Evolutionary conservation across 306 rosid species (phyloP).

Genomic region (Lathyrus sativus): DNA sequence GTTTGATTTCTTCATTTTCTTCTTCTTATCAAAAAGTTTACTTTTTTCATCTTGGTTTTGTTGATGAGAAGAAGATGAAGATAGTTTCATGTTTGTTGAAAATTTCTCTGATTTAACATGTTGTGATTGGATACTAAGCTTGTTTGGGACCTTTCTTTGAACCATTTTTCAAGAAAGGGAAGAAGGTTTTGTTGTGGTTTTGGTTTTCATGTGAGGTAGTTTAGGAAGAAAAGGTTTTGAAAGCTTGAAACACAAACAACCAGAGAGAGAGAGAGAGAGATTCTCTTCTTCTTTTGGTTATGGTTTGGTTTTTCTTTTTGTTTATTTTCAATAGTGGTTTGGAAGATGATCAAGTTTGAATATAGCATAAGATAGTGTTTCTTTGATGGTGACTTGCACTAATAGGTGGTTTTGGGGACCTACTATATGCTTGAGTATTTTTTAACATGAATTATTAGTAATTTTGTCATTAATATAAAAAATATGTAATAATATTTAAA

Average conservation of each 20-base stretch:
- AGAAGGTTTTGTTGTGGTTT: slow-evolving; percentile 47
- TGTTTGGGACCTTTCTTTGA: slow-evolving; percentile 65
- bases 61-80: slow-evolving; percentile 44
- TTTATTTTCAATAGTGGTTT: slow-evolving; percentile 42
- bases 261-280: slow-evolving; percentile 39
- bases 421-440: slow-evolving; percentile 29
- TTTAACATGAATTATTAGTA: slow-evolving; percentile 38
- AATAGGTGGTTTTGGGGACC: slow-evolving; percentile 40
- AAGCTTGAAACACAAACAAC: slow-evolving; percentile 57
- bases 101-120: slow-evolving; percentile 58
- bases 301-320: slow-evolving; percentile 47
- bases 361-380: slow-evolving; percentile 41
- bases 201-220: slow-evolving; percentile 30
- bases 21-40: slow-evolving; percentile 79
- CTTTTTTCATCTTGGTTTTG: slow-evolving; percentile 60
- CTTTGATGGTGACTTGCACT: slow-evolving; percentile 60
- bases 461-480: not conserved
- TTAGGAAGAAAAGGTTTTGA: slow-evolving; percentile 36
- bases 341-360: slow-evolving; percentile 52
- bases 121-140: slow-evolving; percentile 72
- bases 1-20: slow-evolving; percentile 75
- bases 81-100: slow-evolving; percentile 50
- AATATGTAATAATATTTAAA: too few species aligned
- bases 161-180: slow-evolving; percentile 66
- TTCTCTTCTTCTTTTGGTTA: slow-evolving; percentile 50